These are phyloP conservation scores for Alternaria longipes DNA, from an alignment of 2,329 filamentous ascomycete genomes.

Conservation along the genomic window DNA sequence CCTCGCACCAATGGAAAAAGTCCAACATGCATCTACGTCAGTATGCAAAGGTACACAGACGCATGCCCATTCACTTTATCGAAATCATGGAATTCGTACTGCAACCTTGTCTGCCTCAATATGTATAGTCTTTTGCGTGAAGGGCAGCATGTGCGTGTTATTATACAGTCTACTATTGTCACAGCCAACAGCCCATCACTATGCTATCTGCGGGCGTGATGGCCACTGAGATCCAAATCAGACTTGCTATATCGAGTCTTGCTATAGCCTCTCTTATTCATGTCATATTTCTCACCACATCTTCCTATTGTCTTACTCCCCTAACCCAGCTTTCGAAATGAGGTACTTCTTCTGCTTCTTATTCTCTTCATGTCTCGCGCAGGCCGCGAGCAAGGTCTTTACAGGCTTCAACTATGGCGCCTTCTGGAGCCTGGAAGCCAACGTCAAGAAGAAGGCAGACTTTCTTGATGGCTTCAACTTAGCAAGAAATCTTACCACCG, in stretches of 20 bases:
- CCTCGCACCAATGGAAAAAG: too few relatives aligned
- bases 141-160: neutral
- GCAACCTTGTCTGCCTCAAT: neutral
- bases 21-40: neutral
- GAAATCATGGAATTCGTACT: neutral
- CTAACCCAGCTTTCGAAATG: conserved; percentile 10
- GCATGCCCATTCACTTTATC: neutral
- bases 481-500: conserved; percentile 31
- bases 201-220: neutral
- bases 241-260: neutral
- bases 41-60: neutral
- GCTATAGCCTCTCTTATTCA: too few relatives aligned
- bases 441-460: conserved; percentile 33
- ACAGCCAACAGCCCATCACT: neutral
- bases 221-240: neutral
- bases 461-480: conserved; percentile 35
- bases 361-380: conserved; percentile 10
- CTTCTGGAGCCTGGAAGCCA: conserved; percentile 30
- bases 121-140: neutral
- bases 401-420: conserved; percentile 44
- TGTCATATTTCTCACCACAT: neutral
- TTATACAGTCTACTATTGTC: neutral
- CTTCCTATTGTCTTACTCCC: neutral
- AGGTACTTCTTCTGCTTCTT: conserved; percentile 3
- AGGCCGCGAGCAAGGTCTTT: conserved; percentile 27